phyloP scores from a whole-genome alignment of 805 yeast species.

The Hanseniaspora lindneri region DNA sequence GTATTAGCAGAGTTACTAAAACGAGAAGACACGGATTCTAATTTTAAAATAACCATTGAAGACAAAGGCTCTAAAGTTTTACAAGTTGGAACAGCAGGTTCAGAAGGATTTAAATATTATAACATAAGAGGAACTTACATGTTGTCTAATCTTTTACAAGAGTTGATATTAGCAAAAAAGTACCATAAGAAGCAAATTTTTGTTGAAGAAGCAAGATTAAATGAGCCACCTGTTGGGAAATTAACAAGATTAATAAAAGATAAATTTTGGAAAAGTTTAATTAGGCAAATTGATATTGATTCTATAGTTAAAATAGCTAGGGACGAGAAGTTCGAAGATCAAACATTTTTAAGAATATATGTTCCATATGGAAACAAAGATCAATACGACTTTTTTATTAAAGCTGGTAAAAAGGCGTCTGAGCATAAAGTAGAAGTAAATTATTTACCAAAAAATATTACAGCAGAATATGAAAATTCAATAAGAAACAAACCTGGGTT shows the following conservation, averaged over 20 bases:
- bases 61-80: slow-evolving; percentile 78
- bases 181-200: slow-evolving; percentile 68
- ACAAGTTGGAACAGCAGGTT: slow-evolving; percentile 68
- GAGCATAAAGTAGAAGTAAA: slow-evolving; percentile 56
- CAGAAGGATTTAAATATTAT: slow-evolving; percentile 62
- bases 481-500: slow-evolving; percentile 77
- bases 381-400: slow-evolving; percentile 56
- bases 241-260: slow-evolving; percentile 59
- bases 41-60: slow-evolving; percentile 75
- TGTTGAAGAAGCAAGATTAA: slow-evolving; percentile 69
- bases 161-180: slow-evolving; percentile 71
- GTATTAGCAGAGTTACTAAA: slow-evolving; percentile 58
- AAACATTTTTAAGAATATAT: slow-evolving; percentile 62
- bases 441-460: slow-evolving; percentile 60
- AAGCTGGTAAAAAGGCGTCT: slow-evolving; percentile 44
- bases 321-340: slow-evolving; percentile 61
- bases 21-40: slow-evolving; percentile 74
- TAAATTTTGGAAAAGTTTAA: slow-evolving; percentile 69
- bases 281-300: slow-evolving; percentile 53
- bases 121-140: slow-evolving; percentile 80
- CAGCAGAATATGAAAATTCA: slow-evolving; percentile 65
- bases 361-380: slow-evolving; percentile 58
- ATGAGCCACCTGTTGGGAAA: slow-evolving; percentile 77
- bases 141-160: slow-evolving; percentile 78
- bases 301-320: slow-evolving; percentile 58